Conservation (phyloP, 352 stramenopile species). For the Pythium diclinum region DNA sequence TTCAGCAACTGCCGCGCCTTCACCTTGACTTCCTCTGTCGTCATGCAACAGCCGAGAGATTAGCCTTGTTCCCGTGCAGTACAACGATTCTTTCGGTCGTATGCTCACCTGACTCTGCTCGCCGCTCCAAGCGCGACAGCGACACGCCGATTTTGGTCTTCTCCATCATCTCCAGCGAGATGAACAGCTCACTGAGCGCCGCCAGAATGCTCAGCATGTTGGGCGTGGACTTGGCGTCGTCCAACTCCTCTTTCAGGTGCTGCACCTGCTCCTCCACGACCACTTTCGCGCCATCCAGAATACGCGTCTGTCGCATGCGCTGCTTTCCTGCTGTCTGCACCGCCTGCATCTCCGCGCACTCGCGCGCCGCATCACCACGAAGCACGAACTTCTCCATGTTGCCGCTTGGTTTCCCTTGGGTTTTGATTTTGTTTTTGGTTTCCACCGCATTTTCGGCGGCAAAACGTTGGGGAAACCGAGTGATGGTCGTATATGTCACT, state of each 20-base stretch:
- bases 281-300: constrained; percentile 67
- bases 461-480: constrained; percentile 7
- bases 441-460: neutral
- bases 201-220: constrained; percentile 52
- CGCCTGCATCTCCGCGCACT: constrained; percentile 22
- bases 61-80: neutral
- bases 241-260: constrained; percentile 63
- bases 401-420: neutral
- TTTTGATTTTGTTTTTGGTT: neutral
- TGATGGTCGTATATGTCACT: constrained; percentile 18
- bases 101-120: constrained; percentile 31
- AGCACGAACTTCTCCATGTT: constrained; percentile 66
- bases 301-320: constrained; percentile 57
- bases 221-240: constrained; percentile 41
- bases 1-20: constrained; percentile 44
- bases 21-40: constrained; percentile 34
- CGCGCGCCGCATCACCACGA: constrained; percentile 39
- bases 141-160: constrained; percentile 56
- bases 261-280: constrained; percentile 62
- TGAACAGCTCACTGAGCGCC: constrained; percentile 59
- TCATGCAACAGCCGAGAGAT: neutral
- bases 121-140: constrained; percentile 36
- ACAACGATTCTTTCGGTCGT: neutral
- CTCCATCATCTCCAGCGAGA: constrained; percentile 82
- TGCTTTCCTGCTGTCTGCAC: constrained; percentile 24